A percentile compares a stretch with the other conserved stretches of the same genome.
These are phyloP conservation scores for Elaeis guineensis DNA, from an alignment of 176 grass and related monocot genomes.

Conservation along the genomic window DNA sequence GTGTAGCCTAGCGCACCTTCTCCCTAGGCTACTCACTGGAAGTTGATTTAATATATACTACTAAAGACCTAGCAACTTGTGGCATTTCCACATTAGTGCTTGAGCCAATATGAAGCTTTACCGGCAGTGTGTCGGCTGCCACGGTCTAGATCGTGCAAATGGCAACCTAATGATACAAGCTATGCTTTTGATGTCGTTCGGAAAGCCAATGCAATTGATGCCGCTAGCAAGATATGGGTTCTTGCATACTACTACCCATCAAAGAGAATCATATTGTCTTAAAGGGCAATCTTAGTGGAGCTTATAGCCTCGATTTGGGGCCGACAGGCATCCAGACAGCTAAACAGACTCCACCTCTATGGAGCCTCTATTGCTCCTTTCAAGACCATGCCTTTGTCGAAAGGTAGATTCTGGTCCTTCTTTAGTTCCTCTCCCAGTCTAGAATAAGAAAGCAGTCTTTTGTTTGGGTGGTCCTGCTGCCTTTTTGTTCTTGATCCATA, in stretches of 20 bases:
- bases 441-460: constrained; percentile 26
- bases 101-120: constrained; percentile 23
- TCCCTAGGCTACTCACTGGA: neutral
- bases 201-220: too few species aligned
- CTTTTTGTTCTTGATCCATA: constrained; percentile 20
- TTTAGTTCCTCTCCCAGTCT: constrained; percentile 12
- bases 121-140: constrained; percentile 20
- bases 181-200: neutral
- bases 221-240: too few species aligned
- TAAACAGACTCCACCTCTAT: constrained; percentile 28
- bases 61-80: neutral
- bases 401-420: too few species aligned
- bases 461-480: constrained; percentile 37
- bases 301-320: constrained; percentile 34
- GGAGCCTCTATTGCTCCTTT: constrained; percentile 28
- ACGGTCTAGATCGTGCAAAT: neutral
- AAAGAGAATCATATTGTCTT: too few species aligned
- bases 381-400: neutral
- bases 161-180: constrained; percentile 10
- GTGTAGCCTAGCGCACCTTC: constrained; percentile 15
- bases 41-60: neutral
- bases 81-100: neutral
- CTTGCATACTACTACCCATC: too few species aligned
- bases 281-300: constrained; percentile 19
- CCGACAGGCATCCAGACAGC: constrained; percentile 71